Conservation (phyloP, 2,329 filamentous ascomycete species). For the Microascus cirrosus region DNA sequence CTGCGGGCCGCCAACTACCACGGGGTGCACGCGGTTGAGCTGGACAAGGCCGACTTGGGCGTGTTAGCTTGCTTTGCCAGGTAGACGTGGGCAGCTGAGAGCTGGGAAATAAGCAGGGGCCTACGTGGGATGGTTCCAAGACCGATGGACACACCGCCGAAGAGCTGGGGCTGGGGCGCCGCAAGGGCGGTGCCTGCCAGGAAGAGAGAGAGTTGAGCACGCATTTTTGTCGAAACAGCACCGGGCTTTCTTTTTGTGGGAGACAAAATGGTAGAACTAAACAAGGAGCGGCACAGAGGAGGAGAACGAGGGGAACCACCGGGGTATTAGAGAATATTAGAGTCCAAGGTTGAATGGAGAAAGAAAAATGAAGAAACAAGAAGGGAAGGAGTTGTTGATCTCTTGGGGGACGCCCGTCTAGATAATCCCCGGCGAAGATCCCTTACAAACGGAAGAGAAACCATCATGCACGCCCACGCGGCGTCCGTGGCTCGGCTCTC, state of each 20-base stretch:
- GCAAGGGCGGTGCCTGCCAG: not conserved
- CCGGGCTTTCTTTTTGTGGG: not conserved
- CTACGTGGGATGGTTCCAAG: not conserved
- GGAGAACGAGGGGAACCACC: not conserved
- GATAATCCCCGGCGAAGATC: too few relatives aligned
- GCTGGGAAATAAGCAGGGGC: not conserved
- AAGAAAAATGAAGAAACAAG: not conserved
- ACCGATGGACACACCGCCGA: not conserved
- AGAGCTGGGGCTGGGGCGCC: not conserved
- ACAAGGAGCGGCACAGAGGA: not conserved
- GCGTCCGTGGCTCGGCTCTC: too few relatives aligned
- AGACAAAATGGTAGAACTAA: not conserved
- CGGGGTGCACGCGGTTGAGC: conserved; percentile 10
- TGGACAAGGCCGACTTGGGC: not conserved
- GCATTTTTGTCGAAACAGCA: not conserved
- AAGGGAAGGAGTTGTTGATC: not conserved
- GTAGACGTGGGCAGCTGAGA: not conserved
- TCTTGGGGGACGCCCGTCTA: too few relatives aligned
- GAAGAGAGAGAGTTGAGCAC: not conserved
- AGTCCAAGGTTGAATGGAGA: not conserved
- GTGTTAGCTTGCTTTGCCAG: not conserved
- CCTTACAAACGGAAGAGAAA: not conserved
- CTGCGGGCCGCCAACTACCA: conserved; percentile 24
- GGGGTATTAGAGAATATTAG: not conserved
- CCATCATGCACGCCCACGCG: not conserved